A percentile compares a stretch with the other conserved stretches of the same genome.
Evolutionary conservation across 1,139 yeast genomes (phyloP).

Genomic region (Kodamaea sp.): DNA sequence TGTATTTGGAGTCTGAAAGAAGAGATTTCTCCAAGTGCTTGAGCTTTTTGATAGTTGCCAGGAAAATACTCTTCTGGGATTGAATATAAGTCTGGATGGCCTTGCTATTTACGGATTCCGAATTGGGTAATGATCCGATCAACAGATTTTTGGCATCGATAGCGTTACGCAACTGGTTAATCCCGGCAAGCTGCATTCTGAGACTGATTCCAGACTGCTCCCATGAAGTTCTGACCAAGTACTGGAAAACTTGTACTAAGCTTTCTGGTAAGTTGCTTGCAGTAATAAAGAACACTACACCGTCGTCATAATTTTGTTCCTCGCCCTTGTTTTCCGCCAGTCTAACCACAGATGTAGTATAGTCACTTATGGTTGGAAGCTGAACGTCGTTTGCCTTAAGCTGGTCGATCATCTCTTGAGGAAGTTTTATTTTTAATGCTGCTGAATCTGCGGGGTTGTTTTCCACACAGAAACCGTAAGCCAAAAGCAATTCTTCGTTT

Average conservation of each 20-base stretch:
- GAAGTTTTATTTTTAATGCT: constrained; percentile 54
- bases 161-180: constrained; percentile 56
- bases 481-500: constrained; percentile 69
- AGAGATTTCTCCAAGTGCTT: constrained; percentile 53
- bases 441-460: constrained; percentile 65
- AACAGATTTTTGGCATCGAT: constrained; percentile 44
- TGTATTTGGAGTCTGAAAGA: constrained; percentile 40
- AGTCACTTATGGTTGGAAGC: constrained; percentile 49
- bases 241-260: constrained; percentile 53
- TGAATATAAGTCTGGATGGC: constrained; percentile 20
- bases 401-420: constrained; percentile 33
- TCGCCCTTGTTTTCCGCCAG: constrained; percentile 7
- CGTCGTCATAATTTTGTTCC: constrained; percentile 25
- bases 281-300: constrained; percentile 46
- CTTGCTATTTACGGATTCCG: constrained; percentile 21
- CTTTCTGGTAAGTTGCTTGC: constrained; percentile 43
- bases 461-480: constrained; percentile 69
- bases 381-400: constrained; percentile 41
- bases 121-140: constrained; percentile 30
- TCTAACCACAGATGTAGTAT: constrained; percentile 42
- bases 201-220: constrained; percentile 45
- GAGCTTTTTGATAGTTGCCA: constrained; percentile 45
- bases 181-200: constrained; percentile 60
- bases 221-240: constrained; percentile 44
- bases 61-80: constrained; percentile 52